Evolutionary conservation across 371 early-diverging fungal genomes (phyloP).

Genomic region (Mucor piriformis): DNA sequence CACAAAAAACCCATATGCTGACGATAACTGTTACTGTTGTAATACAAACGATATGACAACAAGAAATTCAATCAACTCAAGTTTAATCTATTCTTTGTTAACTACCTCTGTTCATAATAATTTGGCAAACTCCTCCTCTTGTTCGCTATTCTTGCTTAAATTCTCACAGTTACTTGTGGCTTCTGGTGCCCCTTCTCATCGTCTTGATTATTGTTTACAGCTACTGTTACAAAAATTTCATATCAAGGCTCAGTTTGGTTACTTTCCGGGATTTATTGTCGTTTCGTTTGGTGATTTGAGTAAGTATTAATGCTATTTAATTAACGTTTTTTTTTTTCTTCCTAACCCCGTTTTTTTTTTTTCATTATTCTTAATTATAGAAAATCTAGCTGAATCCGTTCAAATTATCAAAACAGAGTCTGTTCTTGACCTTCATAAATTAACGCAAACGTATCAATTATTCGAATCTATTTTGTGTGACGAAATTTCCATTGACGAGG

Average conservation of each 20-base stretch:
- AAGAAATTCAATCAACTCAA: background rate
- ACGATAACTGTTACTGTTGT: constrained; percentile 13
- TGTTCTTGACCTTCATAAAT: constrained; percentile 58
- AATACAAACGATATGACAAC: background rate
- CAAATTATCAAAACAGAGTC: constrained; percentile 59
- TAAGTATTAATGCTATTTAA: too few relatives aligned
- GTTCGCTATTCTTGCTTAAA: constrained; percentile 22
- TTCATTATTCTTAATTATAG: constrained; percentile 1
- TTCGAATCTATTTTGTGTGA: constrained; percentile 56
- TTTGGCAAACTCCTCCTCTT: background rate
- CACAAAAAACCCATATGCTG: constrained; percentile 17
- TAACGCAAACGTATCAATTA: constrained; percentile 57
- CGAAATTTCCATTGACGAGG: constrained; percentile 53
- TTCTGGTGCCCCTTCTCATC: constrained; percentile 76
- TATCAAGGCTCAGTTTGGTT: constrained; percentile 55
- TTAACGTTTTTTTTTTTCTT: background rate
- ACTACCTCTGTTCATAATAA: background rate
- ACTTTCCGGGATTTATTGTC: constrained; percentile 66
- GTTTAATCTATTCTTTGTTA: constrained; percentile 15
- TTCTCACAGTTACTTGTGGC: constrained; percentile 60
- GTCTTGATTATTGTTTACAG: constrained; percentile 66
- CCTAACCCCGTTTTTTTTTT: background rate
- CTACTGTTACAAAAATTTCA: constrained; percentile 50
- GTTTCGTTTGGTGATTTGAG: constrained; percentile 64
- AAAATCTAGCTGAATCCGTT: constrained; percentile 47